phyloP scores from a whole-genome alignment of 768 basidiomycete genomes.

The Leucocoprinus birnbaumii region DNA sequence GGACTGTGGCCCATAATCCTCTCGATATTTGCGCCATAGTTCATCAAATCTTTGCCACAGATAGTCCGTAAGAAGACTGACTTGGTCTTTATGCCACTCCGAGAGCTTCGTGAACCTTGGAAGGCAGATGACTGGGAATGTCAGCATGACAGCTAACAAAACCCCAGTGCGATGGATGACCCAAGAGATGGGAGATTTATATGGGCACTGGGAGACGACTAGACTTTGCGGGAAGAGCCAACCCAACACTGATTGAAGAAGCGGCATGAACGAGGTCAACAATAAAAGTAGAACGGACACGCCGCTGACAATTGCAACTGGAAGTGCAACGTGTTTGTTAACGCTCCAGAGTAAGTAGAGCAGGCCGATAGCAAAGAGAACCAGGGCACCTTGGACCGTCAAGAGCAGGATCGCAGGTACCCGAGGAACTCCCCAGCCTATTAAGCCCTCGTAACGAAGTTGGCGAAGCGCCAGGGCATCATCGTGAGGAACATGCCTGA shows the following conservation, averaged over 20 bases:
- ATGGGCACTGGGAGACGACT: slow-evolving; percentile 6
- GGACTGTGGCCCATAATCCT: slow-evolving; percentile 4
- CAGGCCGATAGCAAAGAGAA: slow-evolving; percentile 8
- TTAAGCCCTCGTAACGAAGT: slow-evolving; percentile 7
- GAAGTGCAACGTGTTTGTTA: not conserved
- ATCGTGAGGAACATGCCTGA: not conserved
- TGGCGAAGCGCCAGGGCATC: slow-evolving; percentile 12
- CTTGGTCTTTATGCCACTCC: not conserved
- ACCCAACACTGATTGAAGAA: slow-evolving; percentile 1
- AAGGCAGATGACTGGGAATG: not conserved
- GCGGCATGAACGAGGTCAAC: slow-evolving; percentile 2
- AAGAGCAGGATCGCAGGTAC: slow-evolving; percentile 4
- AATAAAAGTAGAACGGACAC: not conserved
- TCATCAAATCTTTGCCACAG: slow-evolving; percentile 6
- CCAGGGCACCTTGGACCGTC: slow-evolving; percentile 3
- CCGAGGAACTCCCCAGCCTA: slow-evolving; percentile 5
- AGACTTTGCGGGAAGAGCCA: slow-evolving; percentile 1
- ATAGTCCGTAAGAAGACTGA: slow-evolving; percentile 2
- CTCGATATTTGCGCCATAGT: slow-evolving; percentile 3
- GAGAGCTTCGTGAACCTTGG: not conserved
- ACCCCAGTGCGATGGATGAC: slow-evolving; percentile 1
- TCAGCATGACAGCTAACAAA: not conserved
- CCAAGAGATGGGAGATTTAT: slow-evolving; percentile 8
- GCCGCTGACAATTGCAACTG: slow-evolving; percentile 7
- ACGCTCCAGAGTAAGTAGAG: slow-evolving; percentile 5